Conservation (phyloP, 768 basidiomycete species). For the Kockovaella imperatae region DNA sequence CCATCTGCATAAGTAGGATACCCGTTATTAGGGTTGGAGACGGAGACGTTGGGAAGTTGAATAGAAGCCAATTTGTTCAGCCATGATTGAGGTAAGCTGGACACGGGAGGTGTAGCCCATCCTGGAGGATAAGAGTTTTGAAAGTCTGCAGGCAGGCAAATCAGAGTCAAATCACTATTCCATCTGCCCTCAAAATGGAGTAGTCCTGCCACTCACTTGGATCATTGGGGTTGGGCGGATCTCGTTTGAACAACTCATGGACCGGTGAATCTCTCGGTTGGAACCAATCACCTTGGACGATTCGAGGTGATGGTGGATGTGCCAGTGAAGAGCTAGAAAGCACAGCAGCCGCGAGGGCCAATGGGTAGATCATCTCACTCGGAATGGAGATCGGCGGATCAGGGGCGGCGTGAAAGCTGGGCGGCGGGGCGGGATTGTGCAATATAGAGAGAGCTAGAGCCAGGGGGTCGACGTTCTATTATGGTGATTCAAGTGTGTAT, state of each 20-base stretch:
- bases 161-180: not conserved
- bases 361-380: too few relatives aligned
- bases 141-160: slow-evolving; percentile 52
- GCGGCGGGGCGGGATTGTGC: too few relatives aligned
- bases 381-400: too few relatives aligned
- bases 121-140: slow-evolving; percentile 53
- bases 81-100: slow-evolving; percentile 61
- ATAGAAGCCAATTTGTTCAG: slow-evolving; percentile 61
- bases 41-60: slow-evolving; percentile 63
- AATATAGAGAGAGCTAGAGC: too few relatives aligned
- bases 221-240: slow-evolving; percentile 10
- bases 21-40: slow-evolving; percentile 46
- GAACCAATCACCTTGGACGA: slow-evolving; percentile 7
- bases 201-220: slow-evolving; percentile 11
- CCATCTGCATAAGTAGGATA: slow-evolving; percentile 36
- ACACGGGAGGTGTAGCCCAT: slow-evolving; percentile 50
- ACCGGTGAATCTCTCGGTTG: slow-evolving; percentile 18
- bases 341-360: too few relatives aligned
- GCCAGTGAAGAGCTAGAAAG: too few relatives aligned
- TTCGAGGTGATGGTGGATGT: too few relatives aligned
- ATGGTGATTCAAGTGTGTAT: too few relatives aligned
- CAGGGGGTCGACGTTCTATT: too few relatives aligned
- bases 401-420: too few relatives aligned
- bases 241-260: slow-evolving; percentile 15
- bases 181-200: not conserved